Evolutionary conservation across 2,329 filamentous ascomycete genomes (phyloP), one percentile per base, ranked within the genome.

Genomic region (Grosmannia penicillata): DNA sequence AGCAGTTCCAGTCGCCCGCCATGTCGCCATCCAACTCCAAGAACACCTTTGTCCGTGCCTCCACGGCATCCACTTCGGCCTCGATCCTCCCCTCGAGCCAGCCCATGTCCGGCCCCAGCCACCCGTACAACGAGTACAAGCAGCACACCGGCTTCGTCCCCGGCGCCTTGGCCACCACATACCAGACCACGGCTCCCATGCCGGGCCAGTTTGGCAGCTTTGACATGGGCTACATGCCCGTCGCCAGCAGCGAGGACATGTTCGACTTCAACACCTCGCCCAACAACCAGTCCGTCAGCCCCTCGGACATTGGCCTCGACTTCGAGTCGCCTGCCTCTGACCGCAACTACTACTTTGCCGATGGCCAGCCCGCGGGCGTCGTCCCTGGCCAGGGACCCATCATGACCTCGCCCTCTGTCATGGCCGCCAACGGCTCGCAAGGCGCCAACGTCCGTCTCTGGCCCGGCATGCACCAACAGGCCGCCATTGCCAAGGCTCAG

Each of bases 121-220:
- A 95, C 63, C 84, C 93, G 60, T 96, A 96, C 66, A 83, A 86
- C 52, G 77, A 84, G 54, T 93, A 95, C 65, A 83, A 85, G 63
- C 91, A 98, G 57, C 87, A 95, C 65, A 95, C 91, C 4, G 86
- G 87, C 46, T 77, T 95, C 23, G 84, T 91, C 0, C 79, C 84
- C 2, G 86, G 86, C 45, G 87, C 85, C 37, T 66, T 91, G 45
- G 77, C 80, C 30, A 82, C 75, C 58, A 82, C 87, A 11, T 72
- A 82, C 56, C 70, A 81, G 53, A 61, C 60, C 46, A 69, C 58
- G 48, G 54, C 58, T 32, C 66, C 69, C 52, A 64, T 75, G 49
- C 60, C n/a, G 6, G 21, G 64, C 32, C 68, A 66, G 37, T 76
- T 69, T 51, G 61, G 59, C 45, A 59, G 63, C 43, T 65, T 62